Evolutionary conservation across 345 rosid genomes (phyloP), one percentile per base, ranked within the genome.

Genomic region (Schrenkiella parvula): DNA sequence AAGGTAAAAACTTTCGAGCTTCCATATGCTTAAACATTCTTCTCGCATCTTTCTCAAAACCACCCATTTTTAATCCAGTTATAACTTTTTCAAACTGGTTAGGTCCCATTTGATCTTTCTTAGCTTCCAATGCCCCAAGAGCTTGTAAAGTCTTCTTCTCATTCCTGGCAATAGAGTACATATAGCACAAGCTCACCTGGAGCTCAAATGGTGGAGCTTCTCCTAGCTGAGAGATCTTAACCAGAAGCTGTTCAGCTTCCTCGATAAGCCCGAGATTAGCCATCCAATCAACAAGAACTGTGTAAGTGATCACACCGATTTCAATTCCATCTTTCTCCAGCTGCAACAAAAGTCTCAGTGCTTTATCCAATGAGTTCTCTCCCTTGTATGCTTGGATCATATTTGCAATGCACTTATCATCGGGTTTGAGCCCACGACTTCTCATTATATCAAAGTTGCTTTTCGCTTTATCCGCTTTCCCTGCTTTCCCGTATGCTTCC

Each of bases 101-200:
- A 0, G 77, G 54, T 25, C 71, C 77, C 82, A 95, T 29, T 80
- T 88, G 86, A 28, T 80, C 86, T 70, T 56, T 72, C 80, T 75
- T 82, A 31, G 78, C 61, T 82, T 80, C 87, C 78, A 83, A 78
- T 61, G 82, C 85, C 43, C 91, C 91, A 26, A 89, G 84, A 43
- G 87, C 80, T 78, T 89, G 93, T 55, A 89, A 89, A 47, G 93
- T 82, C 86, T 89, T 91, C 86, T 83, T 92, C 89, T 95, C 96
- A 7, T 79, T 31, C 54, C 81, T 58, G 0, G 81, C 82, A 69
- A 78, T 80, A 0, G 93, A 75, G 70, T 95, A 89, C 90, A 92
- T 89, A 78, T 77, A 88, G 14, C 97, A 92, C 65, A 89, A 89
- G 81, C 90, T 86, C 61, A 87, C 83, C 34, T 87, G 96, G 21